phyloP scores from a whole-genome alignment of 345 rosid genomes.

The thale cress (Arabidopsis thaliana) region TAIR10.1 NC_003070.9:6653001-6653500 shows the following conservation, averaged over 20 bases:
- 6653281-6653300: conserved; percentile 25
- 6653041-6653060: conserved; percentile 31
- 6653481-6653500: conserved; percentile 26
- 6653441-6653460: conserved; percentile 36
- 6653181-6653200: background rate
- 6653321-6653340: conserved; percentile 37
- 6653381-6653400: conserved; percentile 46
- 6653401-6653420: conserved; percentile 39
- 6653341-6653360: conserved; percentile 6
- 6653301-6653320: conserved; percentile 36
- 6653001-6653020: conserved; percentile 82
- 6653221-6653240: conserved; percentile 44
- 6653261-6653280: conserved; percentile 39
- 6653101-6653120: conserved; percentile 24
- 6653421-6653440: background rate
- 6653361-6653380: conserved; percentile 34
- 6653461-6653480: conserved; percentile 9
- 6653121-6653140: conserved; percentile 38
- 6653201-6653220: background rate
- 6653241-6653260: conserved; percentile 21
- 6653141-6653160: conserved; percentile 43
- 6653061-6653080: background rate
- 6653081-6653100: background rate
- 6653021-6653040: conserved; percentile 45
- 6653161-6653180: conserved; percentile 6